Evolutionary conservation across 75 land plant species (phyloP), one percentile per base, ranked within the genome.

Genomic region (Selaginella tamariscina): DNA sequence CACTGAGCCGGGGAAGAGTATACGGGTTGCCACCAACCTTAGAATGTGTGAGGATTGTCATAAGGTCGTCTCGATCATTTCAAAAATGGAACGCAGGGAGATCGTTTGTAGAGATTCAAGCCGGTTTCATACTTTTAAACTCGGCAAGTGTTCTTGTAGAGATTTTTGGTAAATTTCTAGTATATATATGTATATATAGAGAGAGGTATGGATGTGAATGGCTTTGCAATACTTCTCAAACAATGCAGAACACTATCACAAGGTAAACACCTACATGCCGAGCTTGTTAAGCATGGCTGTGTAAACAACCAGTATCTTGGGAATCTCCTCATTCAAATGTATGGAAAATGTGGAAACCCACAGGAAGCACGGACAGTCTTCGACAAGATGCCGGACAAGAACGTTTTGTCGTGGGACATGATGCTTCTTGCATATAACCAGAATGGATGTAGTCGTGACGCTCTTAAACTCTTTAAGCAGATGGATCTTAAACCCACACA

Each of bases 1-100:
- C 23, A 59, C 77, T n/a, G 64, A 70, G 1, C 33, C 69, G 0
- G 71, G 78, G 11, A 73, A 70, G 56, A 70, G 78, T 2, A 70
- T 82, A 2, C 54, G 78, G 24, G 78, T 79, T 2, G 33, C 81
- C 15, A 82, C 78, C 63, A 76, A 79, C 68, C 49, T 68, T 0
- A 65, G 84, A 56, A 72, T 79, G 18, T 82, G 84, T 54, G 73
- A 74, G 2, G 81, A 79, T 32, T 82, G 81, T 32, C 84, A 82
- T 73, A 77, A 79, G 55, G 68, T 71, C 44, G 81, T 77, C 56
- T 75, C 75, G 73, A 74, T 79, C 57, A 76, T 79, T 0, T 79
- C 81, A 18, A 79, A 70, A 71, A 67, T 49, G 11, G 24, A 22
- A 20, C 24, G 67, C 29, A 69, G 84, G 29, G 84, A 79, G 32